Evolutionary conservation across 257 asterid genomes (phyloP).

Genomic region (Gardenia jasminoides): DNA sequence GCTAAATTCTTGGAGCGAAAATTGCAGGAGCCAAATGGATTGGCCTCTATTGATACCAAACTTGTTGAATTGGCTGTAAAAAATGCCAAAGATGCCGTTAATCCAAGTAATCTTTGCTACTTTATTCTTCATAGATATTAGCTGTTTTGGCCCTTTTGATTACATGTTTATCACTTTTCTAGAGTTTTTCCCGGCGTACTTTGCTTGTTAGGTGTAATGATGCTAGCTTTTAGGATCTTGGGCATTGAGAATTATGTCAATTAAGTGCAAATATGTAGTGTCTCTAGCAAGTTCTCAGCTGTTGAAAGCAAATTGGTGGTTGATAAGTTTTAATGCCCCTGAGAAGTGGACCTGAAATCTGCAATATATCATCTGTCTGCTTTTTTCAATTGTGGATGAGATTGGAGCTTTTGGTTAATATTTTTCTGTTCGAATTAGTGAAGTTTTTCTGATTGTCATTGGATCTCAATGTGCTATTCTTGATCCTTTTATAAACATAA

Average conservation of each 20-base stretch:
- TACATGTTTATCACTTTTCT: background rate
- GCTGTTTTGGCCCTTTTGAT: background rate
- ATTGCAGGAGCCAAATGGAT: constrained; percentile 76
- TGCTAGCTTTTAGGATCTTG: background rate
- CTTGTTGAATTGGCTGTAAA: constrained; percentile 79
- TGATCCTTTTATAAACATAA: background rate
- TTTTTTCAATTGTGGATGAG: no score
- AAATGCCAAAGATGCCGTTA: constrained; percentile 76
- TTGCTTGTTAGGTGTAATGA: background rate
- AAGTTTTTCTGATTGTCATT: background rate
- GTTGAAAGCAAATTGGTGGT: background rate
- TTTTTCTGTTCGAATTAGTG: no score
- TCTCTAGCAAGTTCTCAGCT: background rate
- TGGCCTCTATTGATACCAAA: constrained; percentile 73
- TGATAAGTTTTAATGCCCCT: no score
- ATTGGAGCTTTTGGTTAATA: no score
- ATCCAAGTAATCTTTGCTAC: constrained; percentile 41
- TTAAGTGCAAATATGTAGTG: background rate
- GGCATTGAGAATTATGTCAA: background rate
- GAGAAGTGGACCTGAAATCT: background rate
- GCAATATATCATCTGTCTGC: background rate
- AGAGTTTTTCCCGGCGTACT: background rate
- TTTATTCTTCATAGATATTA: background rate
- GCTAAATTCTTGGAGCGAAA: constrained; percentile 87
- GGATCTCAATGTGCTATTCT: background rate